Conservation (phyloP, 495 filamentous ascomycete species). For the Podospora tetraspora region DNA sequence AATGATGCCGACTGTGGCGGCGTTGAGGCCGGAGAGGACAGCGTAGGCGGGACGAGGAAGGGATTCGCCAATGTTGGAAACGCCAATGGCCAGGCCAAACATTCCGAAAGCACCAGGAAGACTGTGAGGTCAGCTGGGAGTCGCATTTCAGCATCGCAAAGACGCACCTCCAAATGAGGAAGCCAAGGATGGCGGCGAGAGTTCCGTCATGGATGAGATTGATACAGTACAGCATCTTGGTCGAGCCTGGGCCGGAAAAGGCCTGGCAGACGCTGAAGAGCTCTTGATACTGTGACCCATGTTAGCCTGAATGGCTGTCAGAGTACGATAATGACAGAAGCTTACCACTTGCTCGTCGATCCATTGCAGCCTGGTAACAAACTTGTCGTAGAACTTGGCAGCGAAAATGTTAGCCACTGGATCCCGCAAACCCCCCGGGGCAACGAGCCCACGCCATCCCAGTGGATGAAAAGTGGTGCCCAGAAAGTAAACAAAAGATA, state of each 20-base stretch:
- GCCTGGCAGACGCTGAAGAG: constrained; percentile 76
- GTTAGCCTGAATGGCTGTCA: neutral
- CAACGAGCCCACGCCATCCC: no score
- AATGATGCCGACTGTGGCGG: constrained; percentile 74
- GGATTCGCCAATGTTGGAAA: constrained; percentile 53
- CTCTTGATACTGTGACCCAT: constrained; percentile 56
- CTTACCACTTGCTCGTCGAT: constrained; percentile 62
- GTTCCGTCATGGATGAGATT: constrained; percentile 62
- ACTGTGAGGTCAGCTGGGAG: constrained; percentile 28
- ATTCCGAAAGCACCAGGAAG: constrained; percentile 74
- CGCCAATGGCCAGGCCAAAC: constrained; percentile 65
- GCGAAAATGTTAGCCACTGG: neutral
- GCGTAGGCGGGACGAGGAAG: constrained; percentile 68
- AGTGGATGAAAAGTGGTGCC: neutral
- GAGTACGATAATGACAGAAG: neutral
- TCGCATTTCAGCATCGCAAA: neutral
- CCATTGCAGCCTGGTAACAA: constrained; percentile 64
- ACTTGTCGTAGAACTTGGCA: constrained; percentile 55
- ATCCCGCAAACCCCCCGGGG: no score
- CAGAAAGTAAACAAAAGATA: neutral
- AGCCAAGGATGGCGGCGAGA: constrained; percentile 55
- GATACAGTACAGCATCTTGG: constrained; percentile 77
- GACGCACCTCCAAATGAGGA: constrained; percentile 62
- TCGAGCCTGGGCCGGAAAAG: constrained; percentile 71
- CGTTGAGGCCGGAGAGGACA: constrained; percentile 72